Conservation (phyloP, 2,329 filamentous ascomycete species). For the Fusarium duplospermum region DNA sequence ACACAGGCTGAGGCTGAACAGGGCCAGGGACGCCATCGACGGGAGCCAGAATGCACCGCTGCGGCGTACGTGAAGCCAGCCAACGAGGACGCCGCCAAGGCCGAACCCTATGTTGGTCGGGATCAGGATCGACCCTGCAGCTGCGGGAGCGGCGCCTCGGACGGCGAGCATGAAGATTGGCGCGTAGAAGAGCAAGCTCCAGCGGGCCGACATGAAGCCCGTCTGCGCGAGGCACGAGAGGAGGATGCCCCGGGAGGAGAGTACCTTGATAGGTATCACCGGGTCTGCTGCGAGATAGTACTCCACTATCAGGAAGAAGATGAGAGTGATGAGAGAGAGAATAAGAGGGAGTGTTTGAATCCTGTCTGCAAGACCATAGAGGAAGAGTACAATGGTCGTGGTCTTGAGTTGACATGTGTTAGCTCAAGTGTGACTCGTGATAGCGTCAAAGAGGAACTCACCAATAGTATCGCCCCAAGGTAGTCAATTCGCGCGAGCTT, state of each 20-base stretch:
- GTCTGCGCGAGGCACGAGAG: constrained; percentile 80
- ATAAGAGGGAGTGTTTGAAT: constrained; percentile 71
- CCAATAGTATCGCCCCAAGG: constrained; percentile 74
- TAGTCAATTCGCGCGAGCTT: constrained; percentile 80
- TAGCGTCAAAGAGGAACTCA: constrained; percentile 50
- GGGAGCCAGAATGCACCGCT: constrained; percentile 78
- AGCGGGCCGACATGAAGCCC: constrained; percentile 83
- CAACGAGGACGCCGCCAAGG: constrained; percentile 77
- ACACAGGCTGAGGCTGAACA: constrained; percentile 72
- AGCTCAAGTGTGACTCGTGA: neutral
- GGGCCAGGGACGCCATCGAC: constrained; percentile 66
- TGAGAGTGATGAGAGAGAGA: constrained; percentile 63
- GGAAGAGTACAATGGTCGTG: constrained; percentile 74
- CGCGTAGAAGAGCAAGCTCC: constrained; percentile 83
- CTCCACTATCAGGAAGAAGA: constrained; percentile 72
- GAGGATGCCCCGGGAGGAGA: constrained; percentile 76
- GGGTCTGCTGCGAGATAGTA: constrained; percentile 73
- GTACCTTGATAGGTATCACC: constrained; percentile 78
- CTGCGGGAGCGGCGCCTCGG: constrained; percentile 74
- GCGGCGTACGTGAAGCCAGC: constrained; percentile 80
- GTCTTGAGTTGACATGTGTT: constrained; percentile 56
- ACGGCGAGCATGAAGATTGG: constrained; percentile 85
- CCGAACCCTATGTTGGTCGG: constrained; percentile 87
- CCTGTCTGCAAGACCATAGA: constrained; percentile 75
- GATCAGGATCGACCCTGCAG: constrained; percentile 80